phyloP scores from a whole-genome alignment of 164 flowering plant species.

The Vitis vinifera region ASM3070453v1 NC_081816.1:5497501-5498000 shows the following conservation, averaged over 20 bases:
- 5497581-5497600: too few relatives aligned
- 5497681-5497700: conserved; percentile 89
- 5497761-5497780: conserved; percentile 92
- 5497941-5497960: conserved; percentile 91
- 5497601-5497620: too few relatives aligned
- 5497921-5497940: conserved; percentile 91
- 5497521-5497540: too few relatives aligned
- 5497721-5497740: conserved; percentile 93
- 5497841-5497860: background rate
- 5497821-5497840: conserved; percentile 51
- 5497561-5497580: too few relatives aligned
- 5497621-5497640: too few relatives aligned
- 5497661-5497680: conserved; percentile 91
- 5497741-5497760: conserved; percentile 96
- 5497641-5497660: conserved; percentile 85
- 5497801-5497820: conserved; percentile 95
- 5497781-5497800: conserved; percentile 80
- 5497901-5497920: conserved; percentile 79
- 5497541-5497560: too few relatives aligned
- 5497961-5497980: conserved; percentile 96
- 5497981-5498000: conserved; percentile 85
- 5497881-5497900: conserved; percentile 59
- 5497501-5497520: too few relatives aligned
- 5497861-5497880: conserved; percentile 4
- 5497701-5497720: conserved; percentile 97